phyloP scores from a whole-genome alignment of 768 basidiomycete species.

The Candolleomyces eurysporus region DNA sequence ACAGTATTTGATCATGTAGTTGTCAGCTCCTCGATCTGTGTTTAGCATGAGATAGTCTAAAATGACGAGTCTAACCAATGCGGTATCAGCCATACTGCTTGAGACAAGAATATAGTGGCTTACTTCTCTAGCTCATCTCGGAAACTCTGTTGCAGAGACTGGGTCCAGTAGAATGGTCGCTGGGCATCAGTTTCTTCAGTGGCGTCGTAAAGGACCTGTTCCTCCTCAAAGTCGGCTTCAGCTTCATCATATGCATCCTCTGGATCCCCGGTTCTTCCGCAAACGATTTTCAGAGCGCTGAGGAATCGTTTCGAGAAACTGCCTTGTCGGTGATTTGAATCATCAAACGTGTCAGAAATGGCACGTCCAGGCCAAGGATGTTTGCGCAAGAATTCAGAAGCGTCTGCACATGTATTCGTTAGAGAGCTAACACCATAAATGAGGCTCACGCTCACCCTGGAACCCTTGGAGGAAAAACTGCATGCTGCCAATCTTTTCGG shows the following conservation, averaged over 20 bases:
- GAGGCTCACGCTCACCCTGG: constrained; percentile 44
- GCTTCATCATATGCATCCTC: constrained; percentile 71
- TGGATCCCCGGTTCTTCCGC: constrained; percentile 77
- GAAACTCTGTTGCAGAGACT: constrained; percentile 74
- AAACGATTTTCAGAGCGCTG: constrained; percentile 72
- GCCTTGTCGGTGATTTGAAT: constrained; percentile 75
- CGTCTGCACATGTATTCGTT: constrained; percentile 45
- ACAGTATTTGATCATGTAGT: constrained; percentile 92
- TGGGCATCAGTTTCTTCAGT: constrained; percentile 54
- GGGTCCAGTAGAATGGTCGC: constrained; percentile 81
- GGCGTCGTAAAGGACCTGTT: constrained; percentile 64
- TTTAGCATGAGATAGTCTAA: constrained; percentile 92
- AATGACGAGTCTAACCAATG: constrained; percentile 65
- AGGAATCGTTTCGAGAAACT: constrained; percentile 65
- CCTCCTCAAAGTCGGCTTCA: constrained; percentile 74
- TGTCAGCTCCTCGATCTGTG: constrained; percentile 85
- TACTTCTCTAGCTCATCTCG: constrained; percentile 88
- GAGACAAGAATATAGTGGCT: constrained; percentile 17
- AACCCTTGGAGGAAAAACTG: constrained; percentile 87
- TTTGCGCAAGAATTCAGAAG: constrained; percentile 81
- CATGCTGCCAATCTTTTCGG: constrained; percentile 89
- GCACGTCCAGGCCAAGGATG: constrained; percentile 88
- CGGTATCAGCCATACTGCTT: background rate
- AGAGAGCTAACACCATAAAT: background rate
- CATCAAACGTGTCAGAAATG: constrained; percentile 83